A percentile compares a stretch with the other conserved stretches of the same genome.
These are phyloP conservation scores for Salisapilia sapeloensis DNA, from an alignment of 352 stramenopile genomes.

Conservation along the genomic window DNA sequence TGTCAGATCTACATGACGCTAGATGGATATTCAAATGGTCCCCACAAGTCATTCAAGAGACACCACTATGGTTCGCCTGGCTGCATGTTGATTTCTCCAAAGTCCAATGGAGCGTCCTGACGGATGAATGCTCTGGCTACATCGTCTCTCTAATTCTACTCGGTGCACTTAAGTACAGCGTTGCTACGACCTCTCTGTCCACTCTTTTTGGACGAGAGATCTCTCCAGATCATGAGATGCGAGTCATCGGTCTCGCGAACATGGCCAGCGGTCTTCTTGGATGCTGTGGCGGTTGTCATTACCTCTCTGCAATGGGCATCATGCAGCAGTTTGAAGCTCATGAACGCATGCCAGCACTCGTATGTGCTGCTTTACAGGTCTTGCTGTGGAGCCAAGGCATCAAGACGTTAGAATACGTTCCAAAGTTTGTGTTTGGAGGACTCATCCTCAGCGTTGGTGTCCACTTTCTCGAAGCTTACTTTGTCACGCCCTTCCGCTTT, in stretches of 20 bases:
- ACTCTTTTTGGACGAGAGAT: conserved; percentile 67
- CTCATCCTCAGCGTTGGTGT: conserved; percentile 54
- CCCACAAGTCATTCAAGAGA: conserved; percentile 29
- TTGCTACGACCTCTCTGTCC: conserved; percentile 60
- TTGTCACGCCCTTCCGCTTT: conserved; percentile 50
- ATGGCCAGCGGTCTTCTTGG: conserved; percentile 39
- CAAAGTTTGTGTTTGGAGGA: conserved; percentile 72
- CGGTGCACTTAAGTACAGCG: conserved; percentile 65
- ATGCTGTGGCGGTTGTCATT: conserved; percentile 62
- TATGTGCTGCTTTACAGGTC: conserved; percentile 35
- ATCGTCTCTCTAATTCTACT: conserved; percentile 57
- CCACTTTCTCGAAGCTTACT: conserved; percentile 66
- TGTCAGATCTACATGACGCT: conserved; percentile 11
- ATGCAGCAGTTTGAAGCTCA: conserved; percentile 75
- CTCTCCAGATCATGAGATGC: conserved; percentile 63
- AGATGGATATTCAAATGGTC: conserved; percentile 61
- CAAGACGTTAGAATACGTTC: conserved; percentile 44
- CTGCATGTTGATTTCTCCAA: conserved; percentile 36
- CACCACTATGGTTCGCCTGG: conserved; percentile 70
- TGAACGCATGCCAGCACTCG: conserved; percentile 50
- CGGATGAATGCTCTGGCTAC: conserved; percentile 35
- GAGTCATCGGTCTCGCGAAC: conserved; percentile 61
- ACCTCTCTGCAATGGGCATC: conserved; percentile 69
- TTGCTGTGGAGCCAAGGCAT: conserved; percentile 51
- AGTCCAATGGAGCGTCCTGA: conserved; percentile 41